Conservation (phyloP, 2,329 filamentous ascomycete genomes). For the Colletotrichum graminicola region DNA sequence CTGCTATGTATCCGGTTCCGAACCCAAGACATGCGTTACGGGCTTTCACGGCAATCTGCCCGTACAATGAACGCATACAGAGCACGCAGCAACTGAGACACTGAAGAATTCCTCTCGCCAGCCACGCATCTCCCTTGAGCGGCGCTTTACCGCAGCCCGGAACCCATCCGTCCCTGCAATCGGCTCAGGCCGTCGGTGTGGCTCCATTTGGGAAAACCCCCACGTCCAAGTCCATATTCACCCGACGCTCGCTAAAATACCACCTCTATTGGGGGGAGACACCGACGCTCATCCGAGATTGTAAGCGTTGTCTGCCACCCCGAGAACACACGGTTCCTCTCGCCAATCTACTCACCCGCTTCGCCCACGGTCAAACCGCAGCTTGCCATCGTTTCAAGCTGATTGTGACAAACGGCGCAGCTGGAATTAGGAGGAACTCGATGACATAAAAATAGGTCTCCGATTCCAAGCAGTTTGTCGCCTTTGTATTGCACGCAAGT, state of each 20-base stretch:
- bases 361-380: not conserved
- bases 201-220: conserved; percentile 21
- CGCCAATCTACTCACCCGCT: not conserved
- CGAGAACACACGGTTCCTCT: not conserved
- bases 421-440: conserved; percentile 9
- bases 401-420: conserved; percentile 16
- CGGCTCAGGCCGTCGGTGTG: conserved; percentile 40
- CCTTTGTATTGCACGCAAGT: conserved; percentile 18
- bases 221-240: conserved; percentile 12
- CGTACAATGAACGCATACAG: not conserved
- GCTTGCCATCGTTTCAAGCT: conserved; percentile 25
- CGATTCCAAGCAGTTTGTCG: conserved; percentile 17
- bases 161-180: conserved; percentile 35
- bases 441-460: conserved; percentile 36
- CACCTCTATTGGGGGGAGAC: not conserved
- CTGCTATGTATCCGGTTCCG: conserved; percentile 24
- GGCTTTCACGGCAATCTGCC: conserved; percentile 12
- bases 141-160: conserved; percentile 5
- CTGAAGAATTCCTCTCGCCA: conserved; percentile 35
- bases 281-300: conserved; percentile 1
- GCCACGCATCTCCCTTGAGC: conserved; percentile 27
- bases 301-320: not conserved
- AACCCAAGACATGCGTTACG: conserved; percentile 27
- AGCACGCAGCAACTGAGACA: conserved; percentile 35
- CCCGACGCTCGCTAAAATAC: conserved; percentile 22